phyloP scores from a whole-genome alignment of 2,329 filamentous ascomycete species.

The Nemania diffusa region DNA sequence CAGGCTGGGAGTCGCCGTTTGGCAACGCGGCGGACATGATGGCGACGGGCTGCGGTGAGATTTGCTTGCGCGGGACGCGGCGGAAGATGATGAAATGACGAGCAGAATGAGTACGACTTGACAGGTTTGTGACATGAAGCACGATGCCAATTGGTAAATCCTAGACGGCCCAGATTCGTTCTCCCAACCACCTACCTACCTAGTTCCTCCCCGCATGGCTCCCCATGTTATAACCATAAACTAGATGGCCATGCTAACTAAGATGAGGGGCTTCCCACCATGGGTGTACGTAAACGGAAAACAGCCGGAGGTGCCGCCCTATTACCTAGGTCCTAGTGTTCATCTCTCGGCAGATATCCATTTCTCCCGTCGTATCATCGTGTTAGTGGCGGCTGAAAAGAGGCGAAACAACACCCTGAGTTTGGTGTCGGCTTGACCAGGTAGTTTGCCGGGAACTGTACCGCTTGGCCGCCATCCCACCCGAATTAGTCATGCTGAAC shows the following conservation, averaged over 20 bases:
- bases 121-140: constrained; percentile 3
- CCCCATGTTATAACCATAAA: constrained; percentile 5
- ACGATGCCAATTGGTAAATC: not conserved
- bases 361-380: not conserved
- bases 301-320: constrained; percentile 19
- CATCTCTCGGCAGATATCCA: constrained; percentile 18
- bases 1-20: constrained; percentile 33
- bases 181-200: not conserved
- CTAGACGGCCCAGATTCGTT: not conserved
- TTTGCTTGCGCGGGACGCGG: constrained; percentile 9
- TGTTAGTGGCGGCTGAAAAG: not conserved
- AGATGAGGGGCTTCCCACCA: constrained; percentile 26
- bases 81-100: constrained; percentile 10
- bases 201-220: constrained; percentile 13
- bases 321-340: not conserved
- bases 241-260: constrained; percentile 3
- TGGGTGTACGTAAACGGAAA: constrained; percentile 3
- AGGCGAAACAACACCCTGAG: constrained; percentile 5
- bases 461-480: not conserved
- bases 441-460: not conserved
- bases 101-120: constrained; percentile 13
- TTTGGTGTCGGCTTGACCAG: not conserved
- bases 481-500: not conserved
- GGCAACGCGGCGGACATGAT: constrained; percentile 31
- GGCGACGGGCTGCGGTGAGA: constrained; percentile 6